Conservation (phyloP, 495 filamentous ascomycete species). For the Penicillium mononematosum region DNA sequence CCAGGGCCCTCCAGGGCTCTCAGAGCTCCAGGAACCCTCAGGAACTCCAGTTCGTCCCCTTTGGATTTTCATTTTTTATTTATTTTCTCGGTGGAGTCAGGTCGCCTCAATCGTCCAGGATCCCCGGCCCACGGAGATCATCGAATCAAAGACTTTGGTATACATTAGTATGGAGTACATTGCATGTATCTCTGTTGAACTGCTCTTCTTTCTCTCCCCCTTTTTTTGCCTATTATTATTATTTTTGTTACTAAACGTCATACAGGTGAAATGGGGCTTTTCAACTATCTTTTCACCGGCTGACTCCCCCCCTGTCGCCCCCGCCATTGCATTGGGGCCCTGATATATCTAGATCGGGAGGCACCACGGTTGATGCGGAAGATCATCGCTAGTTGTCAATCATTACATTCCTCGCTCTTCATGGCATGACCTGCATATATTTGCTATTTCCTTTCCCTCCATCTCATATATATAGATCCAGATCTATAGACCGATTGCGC, state of each 20-base stretch:
- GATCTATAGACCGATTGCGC: conserved; percentile 15
- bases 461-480: conserved; percentile 16
- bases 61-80: background rate
- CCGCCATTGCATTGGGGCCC: conserved; percentile 11
- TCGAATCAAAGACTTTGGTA: conserved; percentile 11
- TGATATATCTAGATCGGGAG: conserved; percentile 19
- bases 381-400: conserved; percentile 28
- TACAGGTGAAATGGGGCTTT: conserved; percentile 15
- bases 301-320: conserved; percentile 10
- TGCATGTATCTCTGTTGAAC: conserved; percentile 27
- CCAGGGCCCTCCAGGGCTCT: background rate
- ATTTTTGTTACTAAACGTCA: conserved; percentile 21
- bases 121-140: conserved; percentile 22
- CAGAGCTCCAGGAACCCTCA: background rate
- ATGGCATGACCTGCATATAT: conserved; percentile 19
- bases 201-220: conserved; percentile 8
- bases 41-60: conserved; percentile 16
- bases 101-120: conserved; percentile 20
- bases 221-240: background rate
- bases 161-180: conserved; percentile 3
- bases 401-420: conserved; percentile 16
- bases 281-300: conserved; percentile 11
- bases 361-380: conserved; percentile 20
- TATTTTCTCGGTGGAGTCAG: conserved; percentile 12
- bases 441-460: conserved; percentile 13